Conservation (phyloP, 345 rosid genomes). For the Erucastrum elatum region DNA sequence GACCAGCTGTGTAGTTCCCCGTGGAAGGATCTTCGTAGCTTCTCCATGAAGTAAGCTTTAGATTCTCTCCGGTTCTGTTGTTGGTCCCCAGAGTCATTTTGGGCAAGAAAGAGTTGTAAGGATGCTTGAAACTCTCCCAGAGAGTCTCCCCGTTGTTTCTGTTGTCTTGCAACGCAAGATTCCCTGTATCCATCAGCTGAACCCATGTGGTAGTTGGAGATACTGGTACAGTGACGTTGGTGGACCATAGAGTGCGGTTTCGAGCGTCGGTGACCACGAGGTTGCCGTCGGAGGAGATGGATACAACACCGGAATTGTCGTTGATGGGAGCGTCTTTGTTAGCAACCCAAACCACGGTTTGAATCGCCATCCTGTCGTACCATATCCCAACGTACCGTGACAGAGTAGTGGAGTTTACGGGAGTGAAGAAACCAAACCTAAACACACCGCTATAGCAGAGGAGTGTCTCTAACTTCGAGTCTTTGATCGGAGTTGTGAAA, state of each 20-base stretch:
- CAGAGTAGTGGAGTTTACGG: background rate
- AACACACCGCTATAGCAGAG: background rate
- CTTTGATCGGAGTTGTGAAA: background rate
- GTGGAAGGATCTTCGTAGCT: slow-evolving; percentile 53
- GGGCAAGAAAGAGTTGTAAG: slow-evolving; percentile 39
- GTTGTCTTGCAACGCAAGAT: background rate
- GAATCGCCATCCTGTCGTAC: background rate
- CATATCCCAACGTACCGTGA: background rate
- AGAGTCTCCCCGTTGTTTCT: slow-evolving; percentile 26
- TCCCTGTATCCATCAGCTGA: background rate
- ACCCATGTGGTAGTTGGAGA: background rate
- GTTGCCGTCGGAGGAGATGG: background rate
- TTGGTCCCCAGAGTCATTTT: slow-evolving; percentile 45
- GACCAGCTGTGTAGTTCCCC: slow-evolving; percentile 46
- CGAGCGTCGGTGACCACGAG: background rate
- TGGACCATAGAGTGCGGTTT: background rate
- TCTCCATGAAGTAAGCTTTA: slow-evolving; percentile 53
- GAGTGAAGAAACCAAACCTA: background rate
- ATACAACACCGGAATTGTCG: background rate
- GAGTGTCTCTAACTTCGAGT: background rate
- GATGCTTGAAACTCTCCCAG: slow-evolving; percentile 67
- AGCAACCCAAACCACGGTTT: background rate
- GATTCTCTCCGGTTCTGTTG: slow-evolving; percentile 34
- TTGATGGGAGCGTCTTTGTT: background rate
- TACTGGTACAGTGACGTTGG: background rate